Conservation (phyloP, 2,329 filamentous ascomycete species). For the Epichloe uncinata region DNA sequence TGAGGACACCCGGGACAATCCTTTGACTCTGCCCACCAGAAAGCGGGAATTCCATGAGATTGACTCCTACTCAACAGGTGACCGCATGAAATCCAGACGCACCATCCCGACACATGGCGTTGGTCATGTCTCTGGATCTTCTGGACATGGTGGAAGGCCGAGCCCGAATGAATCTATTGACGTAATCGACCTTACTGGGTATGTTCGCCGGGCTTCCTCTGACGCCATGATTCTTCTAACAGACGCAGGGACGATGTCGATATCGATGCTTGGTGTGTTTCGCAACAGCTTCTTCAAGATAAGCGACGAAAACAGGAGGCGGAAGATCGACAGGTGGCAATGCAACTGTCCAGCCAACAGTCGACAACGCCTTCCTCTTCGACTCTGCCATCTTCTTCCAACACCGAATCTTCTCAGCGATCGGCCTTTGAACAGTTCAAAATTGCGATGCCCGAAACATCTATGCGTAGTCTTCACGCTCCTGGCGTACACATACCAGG, state of each 20-base stretch:
- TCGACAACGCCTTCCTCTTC: background rate
- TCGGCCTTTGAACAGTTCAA: conserved; percentile 11
- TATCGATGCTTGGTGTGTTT: conserved; percentile 13
- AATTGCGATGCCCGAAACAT: background rate
- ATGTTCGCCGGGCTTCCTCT: conserved; percentile 6
- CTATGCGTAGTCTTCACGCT: background rate
- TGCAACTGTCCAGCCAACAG: conserved; percentile 14
- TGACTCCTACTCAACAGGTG: conserved; percentile 6
- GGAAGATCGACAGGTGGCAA: conserved; percentile 17
- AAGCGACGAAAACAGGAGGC: conserved; percentile 18
- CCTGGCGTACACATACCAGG: background rate
- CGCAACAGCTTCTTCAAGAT: conserved; percentile 22
- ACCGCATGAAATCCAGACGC: conserved; percentile 21
- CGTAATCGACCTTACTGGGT: conserved; percentile 31
- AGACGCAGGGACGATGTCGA: conserved; percentile 21
- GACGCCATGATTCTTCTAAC: background rate
- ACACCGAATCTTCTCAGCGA: background rate
- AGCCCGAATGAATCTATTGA: conserved; percentile 9
- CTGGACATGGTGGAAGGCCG: background rate
- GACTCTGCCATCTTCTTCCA: background rate
- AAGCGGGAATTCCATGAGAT: conserved; percentile 17
- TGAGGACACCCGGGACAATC: conserved; percentile 3
- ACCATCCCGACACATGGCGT: conserved; percentile 12
- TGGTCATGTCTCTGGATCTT: background rate
- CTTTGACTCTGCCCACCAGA: conserved; percentile 14